Percentiles rank a stretch among this genome's conserved stretches.
phyloP scores from a whole-genome alignment of 2,329 filamentous ascomycete species.

The Aspergillus pseudotamarii region DNA sequence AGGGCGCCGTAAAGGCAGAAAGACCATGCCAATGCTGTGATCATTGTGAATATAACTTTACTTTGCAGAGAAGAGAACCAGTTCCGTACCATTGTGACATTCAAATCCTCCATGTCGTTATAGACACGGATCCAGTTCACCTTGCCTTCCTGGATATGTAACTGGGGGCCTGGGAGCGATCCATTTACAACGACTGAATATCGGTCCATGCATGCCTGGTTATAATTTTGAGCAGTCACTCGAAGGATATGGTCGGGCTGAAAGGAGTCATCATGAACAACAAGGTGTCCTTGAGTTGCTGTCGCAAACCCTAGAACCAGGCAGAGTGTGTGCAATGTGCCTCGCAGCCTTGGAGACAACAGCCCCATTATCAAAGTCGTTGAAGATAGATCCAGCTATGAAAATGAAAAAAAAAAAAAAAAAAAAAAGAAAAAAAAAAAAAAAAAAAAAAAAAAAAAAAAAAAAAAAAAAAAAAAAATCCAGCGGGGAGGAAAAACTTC shows the following conservation, averaged over 20 bases:
- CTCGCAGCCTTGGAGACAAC: not conserved
- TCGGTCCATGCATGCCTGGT: not conserved
- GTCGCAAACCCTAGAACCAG: not conserved
- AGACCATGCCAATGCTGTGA: not conserved
- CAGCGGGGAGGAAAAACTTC: not conserved
- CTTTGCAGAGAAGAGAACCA: too few species aligned
- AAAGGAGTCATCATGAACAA: not conserved
- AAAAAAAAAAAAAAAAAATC: not conserved
- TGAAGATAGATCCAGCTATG: not conserved
- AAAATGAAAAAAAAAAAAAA: not conserved
- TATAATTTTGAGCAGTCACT: not conserved
- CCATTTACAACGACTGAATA: not conserved
- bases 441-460: rapidly evolving
- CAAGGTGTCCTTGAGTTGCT: not conserved
- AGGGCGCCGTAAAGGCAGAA: not conserved
- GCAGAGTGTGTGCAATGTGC: not conserved
- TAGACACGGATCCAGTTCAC: not conserved
- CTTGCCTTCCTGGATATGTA: not conserved
- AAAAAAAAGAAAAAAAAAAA: not conserved
- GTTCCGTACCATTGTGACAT: not conserved
- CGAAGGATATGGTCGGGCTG: not conserved
- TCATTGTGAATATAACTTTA: not conserved
- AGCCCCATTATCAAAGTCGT: not conserved
- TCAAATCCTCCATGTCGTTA: not conserved
- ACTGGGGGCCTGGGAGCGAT: not conserved